Evolutionary conservation across 1,284 basidiomycete genomes (phyloP).

Genomic region (Xanthoconium separans): DNA sequence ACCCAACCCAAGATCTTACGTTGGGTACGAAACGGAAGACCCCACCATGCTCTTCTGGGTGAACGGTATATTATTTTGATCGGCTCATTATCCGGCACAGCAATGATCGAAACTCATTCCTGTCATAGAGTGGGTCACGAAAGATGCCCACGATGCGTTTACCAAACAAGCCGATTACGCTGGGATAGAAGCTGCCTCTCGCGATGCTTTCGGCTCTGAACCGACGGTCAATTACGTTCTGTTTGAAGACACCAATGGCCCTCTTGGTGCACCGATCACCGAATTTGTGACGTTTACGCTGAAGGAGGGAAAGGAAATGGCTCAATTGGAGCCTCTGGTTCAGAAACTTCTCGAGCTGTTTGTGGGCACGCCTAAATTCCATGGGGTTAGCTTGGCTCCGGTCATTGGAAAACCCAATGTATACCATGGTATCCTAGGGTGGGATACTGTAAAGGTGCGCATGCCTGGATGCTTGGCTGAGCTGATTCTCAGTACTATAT

Average conservation of each 20-base stretch:
- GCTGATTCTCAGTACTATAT: neutral
- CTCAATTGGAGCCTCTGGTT: slow-evolving; percentile 24
- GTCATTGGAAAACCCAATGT: slow-evolving; percentile 20
- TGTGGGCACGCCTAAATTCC: slow-evolving; percentile 20
- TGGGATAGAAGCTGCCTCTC: slow-evolving; percentile 1
- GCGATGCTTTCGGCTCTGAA: slow-evolving; percentile 19
- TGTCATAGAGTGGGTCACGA: slow-evolving; percentile 28
- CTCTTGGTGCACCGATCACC: slow-evolving; percentile 29
- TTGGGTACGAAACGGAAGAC: slow-evolving; percentile 33
- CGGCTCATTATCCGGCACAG: slow-evolving; percentile 1
- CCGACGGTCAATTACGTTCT: slow-evolving; percentile 16
- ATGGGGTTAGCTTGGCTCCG: slow-evolving; percentile 33
- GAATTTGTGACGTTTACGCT: slow-evolving; percentile 35
- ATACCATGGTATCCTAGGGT: slow-evolving; percentile 33
- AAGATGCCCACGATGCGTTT: slow-evolving; percentile 16
- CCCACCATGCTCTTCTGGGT: slow-evolving; percentile 28
- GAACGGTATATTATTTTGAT: slow-evolving; percentile 19
- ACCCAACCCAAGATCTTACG: slow-evolving; percentile 27
- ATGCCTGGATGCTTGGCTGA: neutral
- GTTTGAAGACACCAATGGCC: slow-evolving; percentile 23
- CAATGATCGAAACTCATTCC: slow-evolving; percentile 6
- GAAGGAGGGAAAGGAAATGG: slow-evolving; percentile 22
- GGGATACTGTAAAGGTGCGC: slow-evolving; percentile 30
- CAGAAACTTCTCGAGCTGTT: slow-evolving; percentile 22
- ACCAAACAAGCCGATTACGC: slow-evolving; percentile 10